These are phyloP conservation scores for Parathielavia hyrcaniae DNA, from an alignment of 495 filamentous ascomycete genomes.

Conservation along the genomic window DNA sequence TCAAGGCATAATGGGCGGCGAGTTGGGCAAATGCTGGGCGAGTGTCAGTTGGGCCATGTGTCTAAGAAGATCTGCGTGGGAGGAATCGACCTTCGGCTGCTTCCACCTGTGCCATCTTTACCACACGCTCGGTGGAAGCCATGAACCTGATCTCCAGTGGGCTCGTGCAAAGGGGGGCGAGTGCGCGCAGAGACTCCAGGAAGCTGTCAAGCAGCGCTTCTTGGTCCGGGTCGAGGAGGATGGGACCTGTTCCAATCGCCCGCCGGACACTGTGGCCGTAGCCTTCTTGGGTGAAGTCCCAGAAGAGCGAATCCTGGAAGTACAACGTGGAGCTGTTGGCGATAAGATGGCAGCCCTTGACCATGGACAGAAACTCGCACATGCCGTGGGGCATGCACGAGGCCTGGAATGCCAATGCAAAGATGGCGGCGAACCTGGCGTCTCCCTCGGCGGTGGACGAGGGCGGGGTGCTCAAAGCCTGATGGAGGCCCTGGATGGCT, in stretches of 20 bases:
- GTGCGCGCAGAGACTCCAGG: constrained; percentile 23
- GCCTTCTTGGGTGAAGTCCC: constrained; percentile 28
- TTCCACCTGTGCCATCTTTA: constrained; percentile 17
- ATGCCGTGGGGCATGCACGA: constrained; percentile 50
- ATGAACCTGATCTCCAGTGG: constrained; percentile 25
- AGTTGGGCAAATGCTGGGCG: constrained; percentile 24
- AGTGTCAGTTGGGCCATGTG: not conserved
- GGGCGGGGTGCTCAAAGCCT: constrained; percentile 32
- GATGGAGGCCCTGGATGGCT: constrained; percentile 43
- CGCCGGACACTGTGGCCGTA: constrained; percentile 21
- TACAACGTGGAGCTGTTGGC: constrained; percentile 32
- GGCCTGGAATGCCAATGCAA: constrained; percentile 50
- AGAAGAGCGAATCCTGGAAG: constrained; percentile 38
- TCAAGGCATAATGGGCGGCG: constrained; percentile 16
- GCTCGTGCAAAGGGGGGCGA: constrained; percentile 28
- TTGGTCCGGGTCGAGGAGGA: constrained; percentile 13
- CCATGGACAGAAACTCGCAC: constrained; percentile 50
- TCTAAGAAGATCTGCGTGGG: not conserved
- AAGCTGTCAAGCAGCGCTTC: constrained; percentile 29
- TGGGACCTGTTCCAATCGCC: constrained; percentile 2
- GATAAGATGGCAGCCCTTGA: constrained; percentile 46
- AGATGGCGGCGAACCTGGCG: constrained; percentile 44
- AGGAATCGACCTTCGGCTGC: constrained; percentile 24
- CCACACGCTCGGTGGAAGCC: constrained; percentile 24
- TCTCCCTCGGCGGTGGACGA: constrained; percentile 37